Evolutionary conservation across 169 alveolate species (phyloP).

Genomic region (Eimeria brunetti): DNA sequence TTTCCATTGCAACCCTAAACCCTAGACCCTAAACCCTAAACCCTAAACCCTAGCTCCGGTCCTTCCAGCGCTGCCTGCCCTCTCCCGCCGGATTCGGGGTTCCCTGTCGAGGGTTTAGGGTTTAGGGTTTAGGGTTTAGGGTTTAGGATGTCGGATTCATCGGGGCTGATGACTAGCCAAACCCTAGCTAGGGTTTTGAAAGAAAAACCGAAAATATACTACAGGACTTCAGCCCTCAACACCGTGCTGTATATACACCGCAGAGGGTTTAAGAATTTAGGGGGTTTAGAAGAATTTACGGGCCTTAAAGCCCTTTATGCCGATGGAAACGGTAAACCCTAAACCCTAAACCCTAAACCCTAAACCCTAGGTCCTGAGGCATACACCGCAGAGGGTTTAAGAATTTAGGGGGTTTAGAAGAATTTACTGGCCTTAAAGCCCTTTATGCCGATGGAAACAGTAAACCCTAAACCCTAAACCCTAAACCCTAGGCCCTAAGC

Average conservation of each 20-base stretch:
- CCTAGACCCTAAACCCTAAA: background rate
- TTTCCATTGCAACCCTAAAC: background rate
- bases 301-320: constrained; percentile 92
- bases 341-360: background rate
- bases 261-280: constrained; percentile 90
- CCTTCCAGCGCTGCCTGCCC: background rate
- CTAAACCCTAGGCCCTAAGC: constrained; percentile 4
- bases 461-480: constrained; percentile 3
- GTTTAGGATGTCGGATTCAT: background rate
- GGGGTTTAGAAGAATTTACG: constrained; percentile 90
- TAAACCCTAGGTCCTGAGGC: background rate
- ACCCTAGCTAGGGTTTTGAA: constrained; percentile 34
- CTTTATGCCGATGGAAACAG: constrained; percentile 94
- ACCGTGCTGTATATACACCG: constrained; percentile 93
- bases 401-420: constrained; percentile 89
- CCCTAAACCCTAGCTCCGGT: background rate
- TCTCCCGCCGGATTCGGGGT: background rate
- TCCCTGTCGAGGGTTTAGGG: constrained; percentile 5
- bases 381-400: background rate
- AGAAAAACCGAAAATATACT: constrained; percentile 83
- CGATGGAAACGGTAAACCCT: constrained; percentile 90
- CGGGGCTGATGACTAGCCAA: background rate
- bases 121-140: constrained; percentile 46
- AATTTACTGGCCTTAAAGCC: constrained; percentile 91
- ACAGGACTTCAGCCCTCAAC: constrained; percentile 92